phyloP scores from a whole-genome alignment of 2,329 filamentous ascomycete species.

The Cladosporium sp. region DNA sequence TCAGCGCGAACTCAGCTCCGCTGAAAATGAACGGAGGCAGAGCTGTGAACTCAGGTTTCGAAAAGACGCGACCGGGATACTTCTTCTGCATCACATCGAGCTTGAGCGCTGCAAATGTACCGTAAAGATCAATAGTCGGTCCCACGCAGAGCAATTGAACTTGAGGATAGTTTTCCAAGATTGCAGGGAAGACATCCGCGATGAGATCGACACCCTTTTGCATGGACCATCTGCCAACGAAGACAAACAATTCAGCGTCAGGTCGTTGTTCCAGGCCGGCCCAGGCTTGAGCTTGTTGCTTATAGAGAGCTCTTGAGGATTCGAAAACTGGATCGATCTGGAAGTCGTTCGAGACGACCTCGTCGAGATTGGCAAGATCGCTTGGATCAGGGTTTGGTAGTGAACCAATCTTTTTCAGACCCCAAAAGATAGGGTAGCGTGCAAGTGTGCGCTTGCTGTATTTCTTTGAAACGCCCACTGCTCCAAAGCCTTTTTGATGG shows the following conservation, averaged over 20 bases:
- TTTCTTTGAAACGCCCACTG: conserved; percentile 67
- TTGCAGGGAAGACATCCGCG: conserved; percentile 65
- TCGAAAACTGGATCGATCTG: conserved; percentile 58
- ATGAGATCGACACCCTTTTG: conserved; percentile 70
- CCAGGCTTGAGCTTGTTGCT: conserved; percentile 66
- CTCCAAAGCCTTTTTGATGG: conserved; percentile 68
- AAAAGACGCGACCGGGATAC: conserved; percentile 65
- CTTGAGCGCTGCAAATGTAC: conserved; percentile 67
- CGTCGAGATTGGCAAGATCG: conserved; percentile 62
- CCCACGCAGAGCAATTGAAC: conserved; percentile 64
- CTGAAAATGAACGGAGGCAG: conserved; percentile 66
- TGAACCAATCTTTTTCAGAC: conserved; percentile 61
- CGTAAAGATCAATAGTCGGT: conserved; percentile 68
- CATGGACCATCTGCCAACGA: conserved; percentile 68
- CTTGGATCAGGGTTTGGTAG: conserved; percentile 66
- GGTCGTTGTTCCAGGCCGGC: conserved; percentile 62
- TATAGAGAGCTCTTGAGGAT: conserved; percentile 52
- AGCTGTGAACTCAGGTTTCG: conserved; percentile 67
- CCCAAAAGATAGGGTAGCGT: conserved; percentile 70
- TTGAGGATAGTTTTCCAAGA: conserved; percentile 60
- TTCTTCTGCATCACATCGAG: conserved; percentile 63
- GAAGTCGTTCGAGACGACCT: conserved; percentile 52
- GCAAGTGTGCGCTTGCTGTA: conserved; percentile 68
- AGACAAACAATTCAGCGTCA: conserved; percentile 65
- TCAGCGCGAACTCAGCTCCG: conserved; percentile 67